Evolutionary conservation across 345 rosid genomes (phyloP).

Genomic region (Gossypium raimondii): DNA sequence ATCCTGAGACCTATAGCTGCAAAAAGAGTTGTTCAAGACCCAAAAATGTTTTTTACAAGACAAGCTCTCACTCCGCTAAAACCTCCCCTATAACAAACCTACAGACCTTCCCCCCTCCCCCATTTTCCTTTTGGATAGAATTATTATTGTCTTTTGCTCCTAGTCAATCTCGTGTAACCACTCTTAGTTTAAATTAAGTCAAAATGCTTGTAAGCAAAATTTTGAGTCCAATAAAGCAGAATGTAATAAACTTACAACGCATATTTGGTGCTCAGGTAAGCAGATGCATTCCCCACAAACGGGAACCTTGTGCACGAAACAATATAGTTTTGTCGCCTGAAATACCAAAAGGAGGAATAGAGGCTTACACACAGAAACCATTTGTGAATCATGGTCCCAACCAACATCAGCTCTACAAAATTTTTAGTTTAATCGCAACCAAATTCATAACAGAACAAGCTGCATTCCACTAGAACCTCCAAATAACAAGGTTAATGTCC

Average conservation of each 20-base stretch:
- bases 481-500: neutral
- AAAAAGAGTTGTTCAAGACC: neutral
- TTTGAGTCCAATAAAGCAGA: neutral
- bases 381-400: neutral
- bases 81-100: neutral
- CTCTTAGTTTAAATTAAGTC: neutral
- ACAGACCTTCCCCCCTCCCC: too few relatives aligned
- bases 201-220: neutral
- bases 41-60: neutral
- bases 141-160: neutral
- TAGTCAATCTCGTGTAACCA: neutral
- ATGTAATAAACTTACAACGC: conserved; percentile 57
- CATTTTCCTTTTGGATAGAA: neutral
- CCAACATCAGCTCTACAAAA: neutral
- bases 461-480: conserved; percentile 2
- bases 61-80: neutral
- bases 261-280: conserved; percentile 89
- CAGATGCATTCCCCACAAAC: conserved; percentile 34
- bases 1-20: neutral
- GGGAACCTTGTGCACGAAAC: conserved; percentile 9
- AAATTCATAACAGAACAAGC: conserved; percentile 8
- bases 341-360: conserved; percentile 17
- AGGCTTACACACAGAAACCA: neutral
- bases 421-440: neutral
- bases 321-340: conserved; percentile 53